phyloP scores from a whole-genome alignment of 169 alveolate species.

The Cryptosporidium felis region DNA sequence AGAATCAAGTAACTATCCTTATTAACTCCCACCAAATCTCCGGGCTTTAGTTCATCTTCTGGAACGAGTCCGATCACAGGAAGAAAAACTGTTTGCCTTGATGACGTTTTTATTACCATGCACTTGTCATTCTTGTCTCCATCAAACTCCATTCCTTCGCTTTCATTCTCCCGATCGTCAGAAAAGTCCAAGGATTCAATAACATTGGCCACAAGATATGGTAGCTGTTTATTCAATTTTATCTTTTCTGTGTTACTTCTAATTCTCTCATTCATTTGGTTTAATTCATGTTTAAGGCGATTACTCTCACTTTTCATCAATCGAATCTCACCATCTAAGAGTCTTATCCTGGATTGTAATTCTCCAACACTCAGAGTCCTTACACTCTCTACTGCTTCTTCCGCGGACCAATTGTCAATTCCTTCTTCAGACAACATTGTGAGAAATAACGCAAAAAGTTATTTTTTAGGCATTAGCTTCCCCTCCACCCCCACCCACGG shows the following conservation, averaged over 20 bases:
- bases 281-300: constrained; percentile 86
- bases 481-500: constrained; percentile 26
- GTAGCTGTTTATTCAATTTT: constrained; percentile 95
- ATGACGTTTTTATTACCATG: constrained; percentile 90
- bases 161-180: constrained; percentile 78
- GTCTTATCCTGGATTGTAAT: constrained; percentile 38
- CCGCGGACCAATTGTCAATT: constrained; percentile 55
- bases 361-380: constrained; percentile 26
- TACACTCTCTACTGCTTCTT: constrained; percentile 67
- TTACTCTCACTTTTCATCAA: constrained; percentile 87
- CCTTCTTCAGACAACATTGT: constrained; percentile 32
- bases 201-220: constrained; percentile 98
- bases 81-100: constrained; percentile 95
- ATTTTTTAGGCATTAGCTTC: not conserved
- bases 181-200: constrained; percentile 88
- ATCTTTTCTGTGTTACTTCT: constrained; percentile 94
- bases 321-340: constrained; percentile 80
- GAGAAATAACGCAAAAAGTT: not conserved
- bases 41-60: constrained; percentile 86
- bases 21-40: constrained; percentile 98
- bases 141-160: constrained; percentile 73
- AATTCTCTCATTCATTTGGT: constrained; percentile 85
- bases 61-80: constrained; percentile 97
- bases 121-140: constrained; percentile 83
- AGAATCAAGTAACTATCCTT: constrained; percentile 96